phyloP scores from a whole-genome alignment of 768 basidiomycete species.

The Rhodotorula sphaerocarpa region DNA sequence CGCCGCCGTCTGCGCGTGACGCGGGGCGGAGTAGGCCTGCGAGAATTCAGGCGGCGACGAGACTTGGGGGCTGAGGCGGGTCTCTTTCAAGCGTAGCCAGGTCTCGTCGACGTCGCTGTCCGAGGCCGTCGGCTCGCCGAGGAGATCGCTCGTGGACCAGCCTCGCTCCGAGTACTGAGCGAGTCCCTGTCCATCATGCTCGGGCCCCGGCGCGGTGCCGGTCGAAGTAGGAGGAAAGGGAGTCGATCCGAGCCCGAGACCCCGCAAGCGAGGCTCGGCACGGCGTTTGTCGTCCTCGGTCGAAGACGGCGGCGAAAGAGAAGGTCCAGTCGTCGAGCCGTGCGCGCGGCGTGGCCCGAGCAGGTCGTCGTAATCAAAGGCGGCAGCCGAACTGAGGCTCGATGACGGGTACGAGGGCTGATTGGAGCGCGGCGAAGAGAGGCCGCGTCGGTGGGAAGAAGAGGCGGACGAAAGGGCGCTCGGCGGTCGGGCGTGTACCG shows the following conservation, averaged over 20 bases:
- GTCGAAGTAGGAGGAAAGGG: too few species aligned
- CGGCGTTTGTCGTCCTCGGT: constrained; percentile 8
- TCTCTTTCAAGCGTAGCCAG: constrained; percentile 7
- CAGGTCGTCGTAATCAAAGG: constrained; percentile 20
- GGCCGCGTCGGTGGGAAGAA: background rate
- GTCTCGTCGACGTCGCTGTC: constrained; percentile 7
- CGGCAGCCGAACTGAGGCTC: background rate
- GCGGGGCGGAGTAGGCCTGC: background rate
- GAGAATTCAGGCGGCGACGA: background rate
- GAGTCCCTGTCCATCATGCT: background rate
- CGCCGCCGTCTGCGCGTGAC: background rate
- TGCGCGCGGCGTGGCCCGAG: constrained; percentile 13
- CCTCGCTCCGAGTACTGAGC: background rate
- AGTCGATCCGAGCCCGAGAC: background rate
- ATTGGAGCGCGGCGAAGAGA: constrained; percentile 5
- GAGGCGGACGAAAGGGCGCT: background rate
- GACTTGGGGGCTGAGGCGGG: background rate
- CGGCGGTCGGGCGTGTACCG: background rate
- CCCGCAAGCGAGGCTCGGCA: background rate
- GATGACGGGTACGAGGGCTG: background rate
- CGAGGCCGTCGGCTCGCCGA: background rate
- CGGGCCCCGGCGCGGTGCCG: too few species aligned
- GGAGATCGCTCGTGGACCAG: too few species aligned
- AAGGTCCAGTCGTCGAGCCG: background rate
- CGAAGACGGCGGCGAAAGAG: constrained; percentile 1